Evolutionary conservation across 345 rosid genomes (phyloP).

Genomic region (Gossypium anomalum): DNA sequence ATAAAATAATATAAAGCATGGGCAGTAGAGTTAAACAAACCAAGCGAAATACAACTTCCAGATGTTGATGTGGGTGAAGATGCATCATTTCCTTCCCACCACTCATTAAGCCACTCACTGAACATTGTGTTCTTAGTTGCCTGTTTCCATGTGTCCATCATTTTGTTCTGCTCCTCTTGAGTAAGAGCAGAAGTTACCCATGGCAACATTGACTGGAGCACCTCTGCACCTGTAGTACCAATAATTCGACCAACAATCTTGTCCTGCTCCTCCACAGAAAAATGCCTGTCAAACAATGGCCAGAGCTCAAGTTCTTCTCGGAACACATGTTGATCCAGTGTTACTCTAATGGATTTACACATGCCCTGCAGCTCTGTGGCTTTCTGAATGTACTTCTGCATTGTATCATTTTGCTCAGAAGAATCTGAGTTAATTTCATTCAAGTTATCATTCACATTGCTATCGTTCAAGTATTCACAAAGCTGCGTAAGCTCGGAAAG

Average conservation of each 20-base stretch:
- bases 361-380: constrained; percentile 59
- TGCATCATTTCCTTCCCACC: constrained; percentile 47
- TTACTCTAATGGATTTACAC: constrained; percentile 57
- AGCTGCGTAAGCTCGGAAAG: constrained; percentile 46
- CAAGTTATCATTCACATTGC: constrained; percentile 14
- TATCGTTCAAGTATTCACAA: constrained; percentile 29
- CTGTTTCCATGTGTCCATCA: constrained; percentile 68
- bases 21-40: constrained; percentile 20
- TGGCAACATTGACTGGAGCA: constrained; percentile 61
- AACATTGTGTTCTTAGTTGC: constrained; percentile 63
- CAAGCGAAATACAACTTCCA: constrained; percentile 43
- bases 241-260: constrained; percentile 57
- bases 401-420: constrained; percentile 18
- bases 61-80: constrained; percentile 31
- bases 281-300: constrained; percentile 60
- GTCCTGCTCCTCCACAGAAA: constrained; percentile 60
- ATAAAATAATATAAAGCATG: not conserved
- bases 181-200: constrained; percentile 65
- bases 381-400: constrained; percentile 38
- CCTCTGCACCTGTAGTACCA: constrained; percentile 65
- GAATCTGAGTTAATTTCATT: constrained; percentile 16
- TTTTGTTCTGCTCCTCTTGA: constrained; percentile 57
- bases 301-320: constrained; percentile 62
- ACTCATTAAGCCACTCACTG: constrained; percentile 62
- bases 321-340: constrained; percentile 55